Conservation (phyloP, 164 flowering plant genomes). For the Santalum album region DNA sequence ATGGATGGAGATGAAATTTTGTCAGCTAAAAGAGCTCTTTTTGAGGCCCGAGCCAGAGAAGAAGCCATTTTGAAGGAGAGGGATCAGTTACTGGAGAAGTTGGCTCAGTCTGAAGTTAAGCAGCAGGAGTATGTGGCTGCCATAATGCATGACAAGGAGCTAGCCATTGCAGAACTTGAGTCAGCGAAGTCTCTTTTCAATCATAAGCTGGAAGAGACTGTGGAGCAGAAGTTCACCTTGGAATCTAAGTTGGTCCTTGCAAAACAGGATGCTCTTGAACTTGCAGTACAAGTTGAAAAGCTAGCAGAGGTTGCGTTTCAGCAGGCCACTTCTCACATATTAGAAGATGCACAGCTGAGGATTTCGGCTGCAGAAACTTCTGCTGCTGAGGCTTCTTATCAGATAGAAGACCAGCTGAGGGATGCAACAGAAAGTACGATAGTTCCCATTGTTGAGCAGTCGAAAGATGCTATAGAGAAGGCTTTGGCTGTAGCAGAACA, state of each 20-base stretch:
- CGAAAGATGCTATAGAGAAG: constrained; percentile 42
- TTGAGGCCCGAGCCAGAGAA: constrained; percentile 33
- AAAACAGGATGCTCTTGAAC: constrained; percentile 50
- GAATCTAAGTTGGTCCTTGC: constrained; percentile 45
- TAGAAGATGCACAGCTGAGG: constrained; percentile 40
- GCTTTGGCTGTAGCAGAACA: constrained; percentile 39
- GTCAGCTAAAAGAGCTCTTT: constrained; percentile 22
- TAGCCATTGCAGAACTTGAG: constrained; percentile 42
- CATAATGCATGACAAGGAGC: constrained; percentile 41
- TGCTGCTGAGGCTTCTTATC: constrained; percentile 47
- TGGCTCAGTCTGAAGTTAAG: constrained; percentile 33
- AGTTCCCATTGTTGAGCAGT: constrained; percentile 35
- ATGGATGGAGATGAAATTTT: constrained; percentile 18
- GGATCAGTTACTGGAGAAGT: constrained; percentile 35
- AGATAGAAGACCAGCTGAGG: constrained; percentile 43
- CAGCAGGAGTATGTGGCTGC: constrained; percentile 34
- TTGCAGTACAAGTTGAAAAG: constrained; percentile 60
- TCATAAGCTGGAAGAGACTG: constrained; percentile 34
- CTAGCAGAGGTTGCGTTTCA: constrained; percentile 45
- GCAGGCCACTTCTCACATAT: constrained; percentile 50
- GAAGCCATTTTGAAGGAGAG: constrained; percentile 41
- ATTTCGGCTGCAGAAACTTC: constrained; percentile 54
- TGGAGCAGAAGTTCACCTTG: constrained; percentile 41
- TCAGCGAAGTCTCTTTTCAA: constrained; percentile 38
- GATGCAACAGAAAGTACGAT: constrained; percentile 36